Percentiles rank a stretch among this genome's conserved stretches.
These are phyloP conservation scores for Entomortierella parvispora DNA, from an alignment of 192 early-diverging fungal species.

Conservation along the genomic window DNA sequence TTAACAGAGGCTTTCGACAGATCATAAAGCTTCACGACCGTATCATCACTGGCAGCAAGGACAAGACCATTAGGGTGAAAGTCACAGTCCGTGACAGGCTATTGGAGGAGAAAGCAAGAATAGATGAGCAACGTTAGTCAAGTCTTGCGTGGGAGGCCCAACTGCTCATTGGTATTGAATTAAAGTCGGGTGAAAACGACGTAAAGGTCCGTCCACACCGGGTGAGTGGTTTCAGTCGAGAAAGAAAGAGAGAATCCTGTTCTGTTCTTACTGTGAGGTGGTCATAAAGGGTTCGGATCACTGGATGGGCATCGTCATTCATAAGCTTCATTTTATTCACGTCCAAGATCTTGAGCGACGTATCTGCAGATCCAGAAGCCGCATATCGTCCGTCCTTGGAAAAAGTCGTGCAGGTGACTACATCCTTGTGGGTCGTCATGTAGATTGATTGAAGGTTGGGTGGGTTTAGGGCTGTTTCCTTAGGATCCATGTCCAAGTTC, in stretches of 20 bases:
- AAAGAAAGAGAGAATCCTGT: too few species aligned
- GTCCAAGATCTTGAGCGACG: constrained; percentile 92
- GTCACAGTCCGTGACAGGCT: constrained; percentile 81
- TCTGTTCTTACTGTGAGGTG: constrained; percentile 69
- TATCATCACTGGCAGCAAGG: constrained; percentile 89
- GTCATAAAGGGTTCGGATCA: constrained; percentile 92
- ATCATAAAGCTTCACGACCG: constrained; percentile 90
- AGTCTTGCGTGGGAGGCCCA: too few species aligned
- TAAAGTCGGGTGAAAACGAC: too few species aligned
- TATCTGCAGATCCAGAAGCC: constrained; percentile 89
- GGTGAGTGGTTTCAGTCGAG: too few species aligned
- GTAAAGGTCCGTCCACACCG: too few species aligned
- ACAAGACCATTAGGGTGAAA: constrained; percentile 95
- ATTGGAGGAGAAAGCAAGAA: background rate
- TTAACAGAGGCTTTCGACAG: constrained; percentile 84
- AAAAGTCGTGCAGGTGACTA: constrained; percentile 72
- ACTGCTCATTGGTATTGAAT: too few species aligned
- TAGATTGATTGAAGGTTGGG: constrained; percentile 75
- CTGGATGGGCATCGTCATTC: constrained; percentile 82
- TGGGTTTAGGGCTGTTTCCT: constrained; percentile 33
- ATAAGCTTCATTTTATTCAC: constrained; percentile 80
- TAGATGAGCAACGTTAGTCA: background rate
- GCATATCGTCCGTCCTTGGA: constrained; percentile 80
- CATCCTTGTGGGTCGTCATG: constrained; percentile 81
- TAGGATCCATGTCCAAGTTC: constrained; percentile 55